Conservation (phyloP, 345 rosid genomes). For the Eutrema heterophyllum region DNA sequence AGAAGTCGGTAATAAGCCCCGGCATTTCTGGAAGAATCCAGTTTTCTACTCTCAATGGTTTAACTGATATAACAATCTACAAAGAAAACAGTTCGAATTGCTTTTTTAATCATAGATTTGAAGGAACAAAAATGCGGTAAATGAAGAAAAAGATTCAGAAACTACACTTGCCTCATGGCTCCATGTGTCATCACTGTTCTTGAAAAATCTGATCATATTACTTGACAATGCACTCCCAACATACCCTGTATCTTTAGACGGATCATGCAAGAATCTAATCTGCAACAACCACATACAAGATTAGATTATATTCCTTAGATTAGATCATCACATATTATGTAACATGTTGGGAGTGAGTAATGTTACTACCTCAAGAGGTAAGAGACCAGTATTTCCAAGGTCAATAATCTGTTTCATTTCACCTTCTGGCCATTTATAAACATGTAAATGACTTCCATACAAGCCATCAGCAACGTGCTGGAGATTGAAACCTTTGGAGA, state of each 20-base stretch:
- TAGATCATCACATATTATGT: background rate
- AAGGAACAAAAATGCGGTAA: background rate
- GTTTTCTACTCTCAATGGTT: slow-evolving; percentile 75
- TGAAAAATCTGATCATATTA: slow-evolving; percentile 81
- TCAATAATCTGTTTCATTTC: slow-evolving; percentile 79
- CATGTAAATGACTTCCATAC: slow-evolving; percentile 72
- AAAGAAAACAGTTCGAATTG: background rate
- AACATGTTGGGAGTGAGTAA: background rate
- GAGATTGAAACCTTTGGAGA: slow-evolving; percentile 66
- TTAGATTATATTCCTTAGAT: background rate
- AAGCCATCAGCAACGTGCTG: slow-evolving; percentile 83
- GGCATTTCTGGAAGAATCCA: slow-evolving; percentile 96
- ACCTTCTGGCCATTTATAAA: slow-evolving; percentile 85
- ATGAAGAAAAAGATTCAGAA: background rate
- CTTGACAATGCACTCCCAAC: slow-evolving; percentile 74
- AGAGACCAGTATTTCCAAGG: slow-evolving; percentile 68
- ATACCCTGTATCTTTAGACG: slow-evolving; percentile 63
- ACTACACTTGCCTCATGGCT: slow-evolving; percentile 56
- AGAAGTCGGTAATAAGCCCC: slow-evolving; percentile 72
- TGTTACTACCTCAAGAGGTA: slow-evolving; percentile 70
- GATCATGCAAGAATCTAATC: slow-evolving; percentile 89
- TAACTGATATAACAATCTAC: slow-evolving; percentile 61
- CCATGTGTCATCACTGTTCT: slow-evolving; percentile 74
- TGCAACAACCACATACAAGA: slow-evolving; percentile 26
- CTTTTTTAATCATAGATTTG: background rate